Evolutionary conservation across 2,329 filamentous ascomycete genomes (phyloP).

Genomic region (Hymenoscyphus repandus): DNA sequence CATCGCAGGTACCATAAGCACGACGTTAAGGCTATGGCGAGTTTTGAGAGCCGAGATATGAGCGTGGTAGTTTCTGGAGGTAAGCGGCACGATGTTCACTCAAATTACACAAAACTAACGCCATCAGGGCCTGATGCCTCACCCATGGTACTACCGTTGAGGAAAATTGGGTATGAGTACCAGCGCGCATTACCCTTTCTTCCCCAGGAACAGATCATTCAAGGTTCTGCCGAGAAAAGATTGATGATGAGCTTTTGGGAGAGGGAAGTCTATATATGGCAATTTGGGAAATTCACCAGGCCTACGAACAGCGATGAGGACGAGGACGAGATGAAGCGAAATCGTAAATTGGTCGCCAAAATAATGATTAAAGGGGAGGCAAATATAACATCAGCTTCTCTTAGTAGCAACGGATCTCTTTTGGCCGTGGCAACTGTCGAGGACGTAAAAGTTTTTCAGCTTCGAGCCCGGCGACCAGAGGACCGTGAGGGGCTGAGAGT

Average conservation of each 20-base stretch:
- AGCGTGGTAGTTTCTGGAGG: constrained; percentile 91
- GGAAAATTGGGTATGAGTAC: constrained; percentile 70
- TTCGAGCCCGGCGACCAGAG: constrained; percentile 48
- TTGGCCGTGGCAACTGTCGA: constrained; percentile 71
- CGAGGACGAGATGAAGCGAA: constrained; percentile 38
- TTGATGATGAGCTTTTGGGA: constrained; percentile 92
- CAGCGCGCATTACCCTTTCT: constrained; percentile 78
- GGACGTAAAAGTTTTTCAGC: constrained; percentile 72
- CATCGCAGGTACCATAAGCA: constrained; percentile 85
- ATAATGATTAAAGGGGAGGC: constrained; percentile 70
- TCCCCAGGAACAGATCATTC: constrained; percentile 70
- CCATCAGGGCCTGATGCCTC: constrained; percentile 72
- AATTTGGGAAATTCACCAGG: constrained; percentile 34
- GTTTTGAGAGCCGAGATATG: constrained; percentile 76
- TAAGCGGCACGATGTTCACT: constrained; percentile 36
- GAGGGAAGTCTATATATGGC: constrained; percentile 80
- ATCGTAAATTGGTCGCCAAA: constrained; percentile 62
- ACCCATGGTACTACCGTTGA: constrained; percentile 76
- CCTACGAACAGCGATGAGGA: constrained; percentile 29
- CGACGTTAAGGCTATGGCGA: constrained; percentile 91
- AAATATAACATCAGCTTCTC: constrained; percentile 70
- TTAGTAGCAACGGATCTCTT: constrained; percentile 67
- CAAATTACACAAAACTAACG: constrained; percentile 29
- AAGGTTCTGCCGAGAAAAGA: constrained; percentile 67
- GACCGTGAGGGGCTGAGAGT: constrained; percentile 60